Conservation (phyloP, 352 stramenopile genomes). For the Pythium oligandrum region DNA sequence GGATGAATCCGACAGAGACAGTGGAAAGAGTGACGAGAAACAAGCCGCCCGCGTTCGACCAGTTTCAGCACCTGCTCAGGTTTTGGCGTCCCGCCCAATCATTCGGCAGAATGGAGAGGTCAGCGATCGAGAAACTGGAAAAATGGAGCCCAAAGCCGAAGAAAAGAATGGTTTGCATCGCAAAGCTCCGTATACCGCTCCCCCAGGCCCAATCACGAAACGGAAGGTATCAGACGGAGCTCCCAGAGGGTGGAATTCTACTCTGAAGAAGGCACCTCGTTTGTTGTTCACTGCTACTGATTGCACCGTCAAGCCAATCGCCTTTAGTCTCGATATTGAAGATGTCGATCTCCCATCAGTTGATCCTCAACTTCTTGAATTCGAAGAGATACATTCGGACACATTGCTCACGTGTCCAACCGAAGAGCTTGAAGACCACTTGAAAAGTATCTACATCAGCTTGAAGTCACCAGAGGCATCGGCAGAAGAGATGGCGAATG, state of each 20-base stretch:
- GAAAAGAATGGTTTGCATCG: slow-evolving; percentile 2
- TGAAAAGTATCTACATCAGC: slow-evolving; percentile 73
- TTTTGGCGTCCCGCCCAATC: background rate
- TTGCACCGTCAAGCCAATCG: slow-evolving; percentile 56
- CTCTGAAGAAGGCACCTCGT: slow-evolving; percentile 7
- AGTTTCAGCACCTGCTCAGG: slow-evolving; percentile 10
- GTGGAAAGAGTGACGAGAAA: slow-evolving; percentile 2
- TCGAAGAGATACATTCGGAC: slow-evolving; percentile 32
- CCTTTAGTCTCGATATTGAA: slow-evolving; percentile 50
- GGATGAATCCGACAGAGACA: slow-evolving; percentile 5
- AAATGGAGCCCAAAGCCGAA: background rate
- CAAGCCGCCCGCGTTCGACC: slow-evolving; percentile 7
- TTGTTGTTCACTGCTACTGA: slow-evolving; percentile 61
- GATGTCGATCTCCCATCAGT: slow-evolving; percentile 20
- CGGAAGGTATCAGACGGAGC: slow-evolving; percentile 1
- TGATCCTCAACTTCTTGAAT: slow-evolving; percentile 26
- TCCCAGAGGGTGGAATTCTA: background rate
- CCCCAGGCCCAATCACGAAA: slow-evolving; percentile 3
- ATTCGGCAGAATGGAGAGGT: no score
- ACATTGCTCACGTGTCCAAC: slow-evolving; percentile 35
- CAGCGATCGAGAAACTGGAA: background rate
- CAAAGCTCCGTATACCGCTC: slow-evolving; percentile 4
- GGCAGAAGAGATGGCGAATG: slow-evolving; percentile 31
- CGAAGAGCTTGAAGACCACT: slow-evolving; percentile 54
- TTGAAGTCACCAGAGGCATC: slow-evolving; percentile 36